Base-by-base conservation (phyloP, 2,329 filamentous ascomycete species). In the Aspergillus sp. region DNA sequence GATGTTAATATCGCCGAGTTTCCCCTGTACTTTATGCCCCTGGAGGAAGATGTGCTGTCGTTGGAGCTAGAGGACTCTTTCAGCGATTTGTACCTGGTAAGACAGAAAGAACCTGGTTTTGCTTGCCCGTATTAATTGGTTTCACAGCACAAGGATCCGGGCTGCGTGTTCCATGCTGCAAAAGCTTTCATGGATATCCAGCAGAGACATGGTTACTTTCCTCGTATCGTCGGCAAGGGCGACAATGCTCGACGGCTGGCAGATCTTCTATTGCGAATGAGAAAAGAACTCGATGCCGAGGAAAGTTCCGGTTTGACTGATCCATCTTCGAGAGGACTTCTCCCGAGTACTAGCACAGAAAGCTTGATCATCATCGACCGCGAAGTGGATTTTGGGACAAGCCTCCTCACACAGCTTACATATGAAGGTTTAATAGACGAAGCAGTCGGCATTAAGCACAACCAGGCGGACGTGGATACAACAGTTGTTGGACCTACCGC, bases 341-440 rank as follows among this genome's bases (percentile, higher is more conserved):
- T 84, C 8, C 89, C 91, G 8, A 96, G 91, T 57, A 82, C 82
- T 8, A 80, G 79, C 5, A 83, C 86, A 29, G 91, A 98, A 57
- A 93, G 82, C 52, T 68, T 95, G 38, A 88, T 98, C 49, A 82
- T 98, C 39, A 86, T 98, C 34, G 91, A 98, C 58, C 82, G 91
- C 30, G 88, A 95, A 55, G 82, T 94, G 34, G 91, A 98, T 57
- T 86, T 91, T 50, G 85, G 89, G 11, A 95, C 91, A 1, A 81
- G 83, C 1, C 71, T 98, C 11, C 78, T 98, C 33, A 96, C 89
- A 1, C 91, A 98, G 56, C 67, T 98, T 40, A 98, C 91, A 1
- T 98, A 98, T 51, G 89, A 98, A 62, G 91, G 91, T 3, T 69
- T 98, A 15, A 81, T 98, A 33, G 93, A 98, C 52, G 91, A 98